A percentile compares a stretch with the other conserved stretches of the same genome.
phyloP scores from a whole-genome alignment of 208 protist genomes.

The Trypanosoma theileri region DNA sequence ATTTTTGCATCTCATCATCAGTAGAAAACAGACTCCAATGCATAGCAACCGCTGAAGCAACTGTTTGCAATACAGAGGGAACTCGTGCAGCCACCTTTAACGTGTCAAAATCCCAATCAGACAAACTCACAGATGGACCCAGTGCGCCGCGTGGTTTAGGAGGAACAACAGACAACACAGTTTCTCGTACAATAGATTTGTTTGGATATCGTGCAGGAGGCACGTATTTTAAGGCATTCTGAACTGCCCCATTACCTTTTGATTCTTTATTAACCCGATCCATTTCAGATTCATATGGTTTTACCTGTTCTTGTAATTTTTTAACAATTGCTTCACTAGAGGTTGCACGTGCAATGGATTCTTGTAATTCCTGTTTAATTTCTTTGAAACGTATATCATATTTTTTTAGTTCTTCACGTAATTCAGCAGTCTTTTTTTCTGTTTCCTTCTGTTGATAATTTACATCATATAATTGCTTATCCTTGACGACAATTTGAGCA shows the following conservation, averaged over 20 bases:
- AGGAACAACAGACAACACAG: constrained; percentile 13
- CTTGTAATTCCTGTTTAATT: constrained; percentile 21
- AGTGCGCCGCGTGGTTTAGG: background rate
- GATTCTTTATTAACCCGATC: background rate
- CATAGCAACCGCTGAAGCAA: constrained; percentile 45
- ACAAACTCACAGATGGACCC: constrained; percentile 2
- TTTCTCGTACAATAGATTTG: constrained; percentile 25
- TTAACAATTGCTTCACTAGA: constrained; percentile 13
- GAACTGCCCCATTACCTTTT: background rate
- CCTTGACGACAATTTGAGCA: background rate
- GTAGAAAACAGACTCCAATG: constrained; percentile 54
- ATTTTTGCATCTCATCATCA: constrained; percentile 32
- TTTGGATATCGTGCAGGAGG: background rate
- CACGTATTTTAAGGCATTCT: too few relatives aligned
- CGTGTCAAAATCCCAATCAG: constrained; percentile 49
- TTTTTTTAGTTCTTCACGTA: constrained; percentile 18
- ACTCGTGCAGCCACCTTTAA: constrained; percentile 28
- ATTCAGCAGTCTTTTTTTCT: constrained; percentile 7
- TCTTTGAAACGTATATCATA: constrained; percentile 9
- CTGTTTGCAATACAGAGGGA: constrained; percentile 46
- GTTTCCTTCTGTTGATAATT: constrained; percentile 2
- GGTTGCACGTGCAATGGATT: background rate
- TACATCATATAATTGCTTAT: background rate
- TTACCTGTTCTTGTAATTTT: background rate
- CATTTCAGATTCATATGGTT: background rate